phyloP scores from a whole-genome alignment of 2,329 filamentous ascomycete species.

The Curvularia verruculosa region DNA sequence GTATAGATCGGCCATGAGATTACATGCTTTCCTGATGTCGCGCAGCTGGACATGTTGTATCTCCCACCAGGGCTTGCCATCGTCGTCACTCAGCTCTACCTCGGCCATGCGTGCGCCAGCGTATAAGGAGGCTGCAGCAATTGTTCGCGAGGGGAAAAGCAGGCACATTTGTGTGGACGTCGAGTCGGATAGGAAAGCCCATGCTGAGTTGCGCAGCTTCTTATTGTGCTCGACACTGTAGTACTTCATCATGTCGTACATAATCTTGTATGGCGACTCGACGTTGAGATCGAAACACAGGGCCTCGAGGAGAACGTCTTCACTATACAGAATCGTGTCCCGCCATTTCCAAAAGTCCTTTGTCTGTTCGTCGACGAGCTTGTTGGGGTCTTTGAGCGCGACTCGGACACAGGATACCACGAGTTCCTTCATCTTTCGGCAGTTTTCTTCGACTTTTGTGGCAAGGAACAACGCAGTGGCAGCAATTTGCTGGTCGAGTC shows the following conservation, averaged over 20 bases:
- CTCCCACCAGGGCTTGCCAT: slow-evolving; percentile 87
- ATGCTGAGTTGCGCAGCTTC: slow-evolving; percentile 80
- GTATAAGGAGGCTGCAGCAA: slow-evolving; percentile 85
- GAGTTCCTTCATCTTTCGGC: slow-evolving; percentile 91
- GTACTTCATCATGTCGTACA: slow-evolving; percentile 80
- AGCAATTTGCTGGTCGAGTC: slow-evolving; percentile 68
- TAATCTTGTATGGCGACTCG: slow-evolving; percentile 82
- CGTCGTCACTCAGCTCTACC: slow-evolving; percentile 72
- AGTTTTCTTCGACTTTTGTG: slow-evolving; percentile 97
- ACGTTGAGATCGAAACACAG: slow-evolving; percentile 94
- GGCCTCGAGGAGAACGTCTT: slow-evolving; percentile 88
- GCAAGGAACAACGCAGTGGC: slow-evolving; percentile 91
- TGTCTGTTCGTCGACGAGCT: slow-evolving; percentile 92
- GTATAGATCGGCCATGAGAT: slow-evolving; percentile 69
- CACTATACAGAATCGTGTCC: slow-evolving; percentile 89
- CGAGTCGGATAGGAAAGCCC: slow-evolving; percentile 93
- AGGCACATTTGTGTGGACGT: slow-evolving; percentile 84
- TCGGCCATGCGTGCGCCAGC: slow-evolving; percentile 79
- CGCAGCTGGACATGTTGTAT: slow-evolving; percentile 72
- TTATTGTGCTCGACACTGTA: slow-evolving; percentile 80
- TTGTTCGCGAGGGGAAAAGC: slow-evolving; percentile 76
- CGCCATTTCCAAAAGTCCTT: slow-evolving; percentile 99
- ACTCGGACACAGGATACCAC: slow-evolving; percentile 93
- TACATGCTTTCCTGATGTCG: slow-evolving; percentile 74
- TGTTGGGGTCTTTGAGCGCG: slow-evolving; percentile 89